Evolutionary conservation across 345 rosid species (phyloP).

Genomic region (Viola odorata): DNA sequence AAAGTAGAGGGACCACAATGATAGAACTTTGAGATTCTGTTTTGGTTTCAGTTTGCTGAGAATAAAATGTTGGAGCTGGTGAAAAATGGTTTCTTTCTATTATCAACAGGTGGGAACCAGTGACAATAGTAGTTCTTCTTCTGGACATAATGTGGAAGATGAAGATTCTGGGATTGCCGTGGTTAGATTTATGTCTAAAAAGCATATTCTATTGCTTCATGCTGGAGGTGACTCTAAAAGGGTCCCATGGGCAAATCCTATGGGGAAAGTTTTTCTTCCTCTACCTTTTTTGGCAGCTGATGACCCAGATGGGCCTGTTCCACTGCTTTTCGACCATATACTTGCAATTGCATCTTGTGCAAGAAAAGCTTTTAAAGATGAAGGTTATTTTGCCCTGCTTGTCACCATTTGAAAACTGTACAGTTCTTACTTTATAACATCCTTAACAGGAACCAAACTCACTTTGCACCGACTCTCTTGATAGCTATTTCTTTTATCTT

Average conservation of each 20-base stretch:
- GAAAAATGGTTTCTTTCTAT: not conserved
- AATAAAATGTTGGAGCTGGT: too few relatives aligned
- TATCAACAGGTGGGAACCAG: slow-evolving; percentile 40
- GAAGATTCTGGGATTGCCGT: slow-evolving; percentile 22
- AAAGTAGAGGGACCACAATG: too few relatives aligned
- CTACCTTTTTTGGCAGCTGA: slow-evolving; percentile 91
- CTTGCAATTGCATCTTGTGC: slow-evolving; percentile 95
- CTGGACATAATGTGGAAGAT: slow-evolving; percentile 17
- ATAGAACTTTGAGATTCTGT: too few relatives aligned
- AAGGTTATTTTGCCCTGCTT: slow-evolving; percentile 40
- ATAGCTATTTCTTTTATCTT: too few relatives aligned
- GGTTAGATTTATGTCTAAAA: slow-evolving; percentile 49
- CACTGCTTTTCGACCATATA: slow-evolving; percentile 91
- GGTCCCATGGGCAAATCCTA: slow-evolving; percentile 98
- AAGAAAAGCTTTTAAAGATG: slow-evolving; percentile 61
- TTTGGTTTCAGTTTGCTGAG: too few relatives aligned
- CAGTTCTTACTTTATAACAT: not conserved
- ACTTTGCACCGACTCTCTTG: not conserved
- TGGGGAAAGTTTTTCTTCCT: slow-evolving; percentile 95
- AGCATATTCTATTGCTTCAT: slow-evolving; percentile 86
- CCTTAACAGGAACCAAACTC: not conserved
- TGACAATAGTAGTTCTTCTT: slow-evolving; percentile 20
- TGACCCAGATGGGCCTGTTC: slow-evolving; percentile 94
- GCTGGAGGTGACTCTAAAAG: slow-evolving; percentile 99
- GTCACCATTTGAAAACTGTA: slow-evolving; percentile 1